phyloP scores from a whole-genome alignment of 805 yeast genomes.

The Kodamaea fukazawae region DNA sequence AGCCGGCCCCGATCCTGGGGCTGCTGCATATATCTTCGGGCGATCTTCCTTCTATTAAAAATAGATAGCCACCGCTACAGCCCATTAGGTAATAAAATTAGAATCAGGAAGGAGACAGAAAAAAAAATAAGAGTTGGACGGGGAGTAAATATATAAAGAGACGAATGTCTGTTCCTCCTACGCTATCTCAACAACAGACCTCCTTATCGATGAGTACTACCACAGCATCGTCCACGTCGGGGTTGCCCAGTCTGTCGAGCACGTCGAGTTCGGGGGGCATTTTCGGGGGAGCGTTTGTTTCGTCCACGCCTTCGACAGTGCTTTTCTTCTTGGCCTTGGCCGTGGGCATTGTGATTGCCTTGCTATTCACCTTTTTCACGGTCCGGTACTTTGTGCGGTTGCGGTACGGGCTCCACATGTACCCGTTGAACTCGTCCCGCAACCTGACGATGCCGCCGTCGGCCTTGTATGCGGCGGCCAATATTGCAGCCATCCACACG shows the following conservation, averaged over 20 bases:
- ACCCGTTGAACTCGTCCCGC: conserved; percentile 26
- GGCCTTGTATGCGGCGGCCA: conserved; percentile 10
- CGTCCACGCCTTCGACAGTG: conserved; percentile 54
- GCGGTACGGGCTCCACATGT: conserved; percentile 50
- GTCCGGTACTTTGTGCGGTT: conserved; percentile 58
- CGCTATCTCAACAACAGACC: conserved; percentile 6
- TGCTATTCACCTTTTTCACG: conserved; percentile 57
- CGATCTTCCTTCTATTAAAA: no score
- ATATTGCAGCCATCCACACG: conserved; percentile 5
- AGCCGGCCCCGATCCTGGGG: no score
- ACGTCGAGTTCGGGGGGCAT: neutral
- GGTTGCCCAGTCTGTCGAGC: neutral
- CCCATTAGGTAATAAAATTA: no score
- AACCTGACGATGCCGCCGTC: conserved; percentile 19
- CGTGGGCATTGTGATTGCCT: conserved; percentile 57
- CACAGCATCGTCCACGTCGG: neutral
- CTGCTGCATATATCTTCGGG: no score
- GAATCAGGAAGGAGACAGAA: no score
- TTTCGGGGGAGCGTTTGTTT: conserved; percentile 6
- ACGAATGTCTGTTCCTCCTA: conserved; percentile 4
- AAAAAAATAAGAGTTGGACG: no score
- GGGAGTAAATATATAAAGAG: no score
- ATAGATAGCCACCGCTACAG: no score
- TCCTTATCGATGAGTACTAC: conserved; percentile 3
- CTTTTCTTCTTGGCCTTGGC: conserved; percentile 63